phyloP scores from a whole-genome alignment of 345 rosid species.

The Eucalyptus victrix region DNA sequence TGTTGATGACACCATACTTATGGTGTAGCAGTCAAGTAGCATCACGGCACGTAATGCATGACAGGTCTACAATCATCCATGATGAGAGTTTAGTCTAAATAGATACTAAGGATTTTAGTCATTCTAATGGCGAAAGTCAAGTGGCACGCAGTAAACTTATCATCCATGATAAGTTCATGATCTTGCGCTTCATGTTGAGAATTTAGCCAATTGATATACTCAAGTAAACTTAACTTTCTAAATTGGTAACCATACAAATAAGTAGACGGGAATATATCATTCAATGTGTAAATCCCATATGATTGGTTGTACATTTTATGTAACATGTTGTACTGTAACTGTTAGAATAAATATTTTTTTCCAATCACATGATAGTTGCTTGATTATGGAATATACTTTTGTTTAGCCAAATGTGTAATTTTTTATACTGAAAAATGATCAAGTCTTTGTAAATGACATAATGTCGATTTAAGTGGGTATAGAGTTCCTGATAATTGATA shows the following conservation, averaged over 20 bases:
- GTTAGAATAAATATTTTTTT: too few species aligned
- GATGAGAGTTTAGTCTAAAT: too few species aligned
- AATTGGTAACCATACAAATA: neutral
- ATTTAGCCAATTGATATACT: neutral
- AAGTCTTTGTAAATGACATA: neutral
- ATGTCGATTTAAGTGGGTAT: neutral
- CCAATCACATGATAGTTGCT: neutral
- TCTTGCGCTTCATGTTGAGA: neutral
- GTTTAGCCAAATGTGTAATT: neutral
- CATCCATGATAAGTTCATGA: neutral
- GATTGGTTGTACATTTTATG: neutral
- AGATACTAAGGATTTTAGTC: neutral
- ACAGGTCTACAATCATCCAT: neutral
- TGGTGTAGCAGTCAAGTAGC: neutral
- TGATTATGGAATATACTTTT: too few species aligned
- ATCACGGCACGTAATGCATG: neutral
- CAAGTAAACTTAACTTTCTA: neutral
- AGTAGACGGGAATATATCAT: neutral
- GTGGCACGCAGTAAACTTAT: neutral
- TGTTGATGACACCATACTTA: neutral
- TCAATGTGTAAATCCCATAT: neutral
- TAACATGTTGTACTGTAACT: too few species aligned
- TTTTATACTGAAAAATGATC: neutral
- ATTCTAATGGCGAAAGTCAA: neutral
- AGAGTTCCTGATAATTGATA: neutral